A percentile compares a stretch with the other conserved stretches of the same genome.
These are phyloP conservation scores for Thraustochytrium sp. DNA, from an alignment of 352 stramenopile genomes.

Conservation along the genomic window DNA sequence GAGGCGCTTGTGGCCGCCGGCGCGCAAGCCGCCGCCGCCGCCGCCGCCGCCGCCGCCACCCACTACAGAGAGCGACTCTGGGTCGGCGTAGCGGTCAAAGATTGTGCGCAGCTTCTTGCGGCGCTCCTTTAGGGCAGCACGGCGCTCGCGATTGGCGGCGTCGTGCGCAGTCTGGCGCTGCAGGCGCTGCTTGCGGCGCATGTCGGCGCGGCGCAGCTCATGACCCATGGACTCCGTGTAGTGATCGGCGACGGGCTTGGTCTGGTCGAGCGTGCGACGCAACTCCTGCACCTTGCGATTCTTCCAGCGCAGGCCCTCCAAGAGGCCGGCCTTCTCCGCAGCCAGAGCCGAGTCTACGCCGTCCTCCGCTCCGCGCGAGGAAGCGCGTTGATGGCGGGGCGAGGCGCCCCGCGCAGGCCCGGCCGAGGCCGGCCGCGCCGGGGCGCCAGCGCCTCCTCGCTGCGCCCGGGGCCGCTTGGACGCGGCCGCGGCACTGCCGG, in stretches of 20 bases:
- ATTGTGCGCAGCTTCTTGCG: neutral
- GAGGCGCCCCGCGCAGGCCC: neutral
- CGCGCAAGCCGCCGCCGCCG: neutral
- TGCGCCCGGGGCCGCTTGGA: neutral
- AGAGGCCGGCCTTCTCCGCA: neutral
- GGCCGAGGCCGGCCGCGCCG: neutral
- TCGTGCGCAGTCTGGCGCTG: neutral
- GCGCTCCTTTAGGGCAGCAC: neutral
- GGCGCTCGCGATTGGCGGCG: neutral
- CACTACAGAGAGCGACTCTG: neutral
- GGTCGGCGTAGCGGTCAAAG: neutral
- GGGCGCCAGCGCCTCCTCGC: neutral
- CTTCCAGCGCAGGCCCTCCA: neutral
- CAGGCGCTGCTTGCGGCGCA: neutral
- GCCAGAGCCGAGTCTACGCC: neutral
- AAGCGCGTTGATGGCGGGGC: neutral
- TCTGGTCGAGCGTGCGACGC: neutral
- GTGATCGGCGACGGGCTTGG: neutral
- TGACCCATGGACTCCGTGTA: conserved; percentile 20
- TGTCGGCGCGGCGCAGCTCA: neutral
- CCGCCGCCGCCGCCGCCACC: neutral
- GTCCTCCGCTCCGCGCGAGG: neutral
- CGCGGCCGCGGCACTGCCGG: neutral
- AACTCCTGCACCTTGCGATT: neutral
- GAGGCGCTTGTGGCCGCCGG: neutral